Evolutionary conservation across 441 rosid genomes (phyloP), one percentile per base, ranked within the genome.

Genomic region (Arabidopsis lyrata): DNA sequence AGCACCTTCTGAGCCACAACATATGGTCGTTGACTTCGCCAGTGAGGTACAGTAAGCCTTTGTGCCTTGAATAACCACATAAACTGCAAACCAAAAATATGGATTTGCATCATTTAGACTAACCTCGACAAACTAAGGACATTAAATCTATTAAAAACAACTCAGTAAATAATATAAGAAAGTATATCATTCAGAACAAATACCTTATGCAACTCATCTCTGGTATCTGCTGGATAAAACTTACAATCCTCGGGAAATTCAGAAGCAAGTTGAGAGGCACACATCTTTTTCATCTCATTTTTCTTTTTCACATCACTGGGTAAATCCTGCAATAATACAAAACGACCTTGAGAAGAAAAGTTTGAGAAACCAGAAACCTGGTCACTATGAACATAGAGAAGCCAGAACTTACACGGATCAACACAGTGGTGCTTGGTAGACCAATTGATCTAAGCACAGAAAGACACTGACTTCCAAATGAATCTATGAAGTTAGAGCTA

Each of bases 121-220:
- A 10, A 20, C 20, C 60, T 44, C 14, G 2, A 12, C 16, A 13
- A 42, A 4, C 6, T 12, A 7, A 11, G 3, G 22, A 56, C 13
- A 54, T 7, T 14, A 47, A 66, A 27, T n/a, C 55, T 39, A 52
- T 8, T 14, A 47, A 22, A 75, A 24, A 18, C 24, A 1, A 52
- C 59, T 31, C 27, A 57, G 47, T 50, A 54, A 32, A 45, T 48
- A 5, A 31, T 6, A 69, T 4, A 63, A 36, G 36, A 55, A 36
- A 24, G 2, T 45, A 20, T 24, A 6, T 15, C 22, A 58, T 42
- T 24, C 38, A 42, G 53, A 5, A 41, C 47, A 47, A n/a, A n/a
- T n/a, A 95, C 99, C 98, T 95, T 92, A 76, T 87, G 97, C 88
- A 95, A 81, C 56, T 95, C 99, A 65, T 90, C 97, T 82, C 78